Evolutionary conservation across 2,329 filamentous ascomycete species (phyloP).

Genomic region (Aspergillus fumigatus): DNA sequence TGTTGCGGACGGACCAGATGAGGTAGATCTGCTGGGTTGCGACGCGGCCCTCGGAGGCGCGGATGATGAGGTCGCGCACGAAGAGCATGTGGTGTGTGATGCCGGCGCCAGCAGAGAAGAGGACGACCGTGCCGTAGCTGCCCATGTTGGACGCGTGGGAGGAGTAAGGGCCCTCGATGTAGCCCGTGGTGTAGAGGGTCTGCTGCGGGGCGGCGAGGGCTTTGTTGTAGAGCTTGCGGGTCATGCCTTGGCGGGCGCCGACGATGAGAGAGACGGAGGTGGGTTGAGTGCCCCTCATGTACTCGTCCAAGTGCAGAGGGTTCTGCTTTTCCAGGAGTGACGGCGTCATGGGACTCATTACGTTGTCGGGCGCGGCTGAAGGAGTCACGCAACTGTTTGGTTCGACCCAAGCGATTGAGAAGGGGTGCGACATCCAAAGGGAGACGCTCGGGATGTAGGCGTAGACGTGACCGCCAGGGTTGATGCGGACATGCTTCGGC

Average conservation of each 20-base stretch:
- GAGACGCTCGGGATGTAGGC: conserved; percentile 53
- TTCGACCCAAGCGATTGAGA: conserved; percentile 46
- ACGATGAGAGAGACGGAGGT: conserved; percentile 54
- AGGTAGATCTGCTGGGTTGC: conserved; percentile 58
- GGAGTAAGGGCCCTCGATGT: conserved; percentile 61
- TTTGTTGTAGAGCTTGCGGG: conserved; percentile 55
- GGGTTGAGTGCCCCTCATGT: conserved; percentile 19
- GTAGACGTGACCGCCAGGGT: conserved; percentile 57
- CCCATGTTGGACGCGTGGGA: conserved; percentile 53
- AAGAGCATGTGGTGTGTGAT: conserved; percentile 63
- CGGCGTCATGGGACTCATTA: conserved; percentile 15
- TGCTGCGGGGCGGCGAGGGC: conserved; percentile 48
- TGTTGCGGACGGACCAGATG: conserved; percentile 59
- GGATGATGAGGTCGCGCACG: conserved; percentile 54
- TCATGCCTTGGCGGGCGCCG: conserved; percentile 60
- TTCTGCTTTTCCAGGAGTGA: conserved; percentile 32
- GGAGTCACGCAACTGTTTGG: conserved; percentile 24
- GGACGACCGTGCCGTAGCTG: conserved; percentile 61
- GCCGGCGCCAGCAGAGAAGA: conserved; percentile 63
- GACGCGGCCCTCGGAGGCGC: conserved; percentile 49
- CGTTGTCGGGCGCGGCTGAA: conserved; percentile 16
- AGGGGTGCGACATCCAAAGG: conserved; percentile 47
- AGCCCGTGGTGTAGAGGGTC: conserved; percentile 50
- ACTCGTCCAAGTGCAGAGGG: conserved; percentile 19
- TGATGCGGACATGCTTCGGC: conserved; percentile 49